Evolutionary conservation across 2,329 filamentous ascomycete genomes (phyloP).

Genomic region (Diaporthe ampelina): DNA sequence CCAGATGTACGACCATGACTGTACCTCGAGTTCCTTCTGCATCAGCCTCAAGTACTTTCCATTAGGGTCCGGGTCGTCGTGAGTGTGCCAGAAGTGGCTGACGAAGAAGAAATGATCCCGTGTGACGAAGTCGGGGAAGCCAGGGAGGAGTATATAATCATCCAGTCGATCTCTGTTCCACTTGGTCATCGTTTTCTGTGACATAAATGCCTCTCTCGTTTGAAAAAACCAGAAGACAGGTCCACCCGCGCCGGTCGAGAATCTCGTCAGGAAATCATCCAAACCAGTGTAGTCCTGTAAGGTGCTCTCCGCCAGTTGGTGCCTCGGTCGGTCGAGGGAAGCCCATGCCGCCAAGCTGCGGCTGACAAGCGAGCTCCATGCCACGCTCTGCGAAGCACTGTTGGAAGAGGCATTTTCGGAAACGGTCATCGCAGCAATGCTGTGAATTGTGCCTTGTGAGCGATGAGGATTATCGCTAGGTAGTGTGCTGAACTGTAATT

Average conservation of each 20-base stretch:
- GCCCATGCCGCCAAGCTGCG: neutral
- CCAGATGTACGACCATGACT: neutral
- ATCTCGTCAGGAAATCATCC: neutral
- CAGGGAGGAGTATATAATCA: neutral
- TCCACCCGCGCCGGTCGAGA: neutral
- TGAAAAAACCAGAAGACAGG: neutral
- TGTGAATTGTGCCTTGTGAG: too few relatives aligned
- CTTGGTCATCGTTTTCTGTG: conserved; percentile 1
- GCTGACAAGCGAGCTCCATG: neutral
- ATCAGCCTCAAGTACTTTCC: neutral
- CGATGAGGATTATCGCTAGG: too few relatives aligned
- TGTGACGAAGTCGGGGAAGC: neutral
- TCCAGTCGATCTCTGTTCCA: neutral
- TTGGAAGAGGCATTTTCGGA: neutral
- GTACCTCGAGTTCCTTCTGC: neutral
- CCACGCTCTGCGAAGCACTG: neutral
- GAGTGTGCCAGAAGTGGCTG: conserved; percentile 13
- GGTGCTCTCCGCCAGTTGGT: neutral
- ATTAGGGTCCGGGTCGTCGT: neutral
- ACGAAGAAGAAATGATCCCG: neutral
- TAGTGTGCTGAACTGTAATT: neutral
- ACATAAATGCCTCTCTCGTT: neutral
- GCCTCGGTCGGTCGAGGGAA: neutral
- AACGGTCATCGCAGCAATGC: neutral
- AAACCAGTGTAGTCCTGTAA: neutral